Evolutionary conservation across 2,329 filamentous ascomycete genomes (phyloP).

Genomic region (Ceratocystis papillata): DNA sequence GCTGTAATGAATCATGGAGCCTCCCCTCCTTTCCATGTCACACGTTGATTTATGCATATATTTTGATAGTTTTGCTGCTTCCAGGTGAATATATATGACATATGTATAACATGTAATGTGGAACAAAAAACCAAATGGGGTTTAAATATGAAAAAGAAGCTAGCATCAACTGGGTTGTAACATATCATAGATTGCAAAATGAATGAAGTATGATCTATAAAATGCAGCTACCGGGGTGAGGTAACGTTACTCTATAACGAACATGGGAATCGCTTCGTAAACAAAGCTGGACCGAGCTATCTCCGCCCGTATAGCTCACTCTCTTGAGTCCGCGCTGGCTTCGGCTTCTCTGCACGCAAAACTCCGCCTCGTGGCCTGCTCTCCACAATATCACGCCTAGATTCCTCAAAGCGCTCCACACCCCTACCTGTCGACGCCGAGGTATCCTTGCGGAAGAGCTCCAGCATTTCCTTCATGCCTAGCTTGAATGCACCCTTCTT

Average conservation of each 20-base stretch:
- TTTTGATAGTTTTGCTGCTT: too few species aligned
- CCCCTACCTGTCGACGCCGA: constrained; percentile 22
- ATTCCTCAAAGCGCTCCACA: constrained; percentile 1
- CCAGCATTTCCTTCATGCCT: constrained; percentile 84
- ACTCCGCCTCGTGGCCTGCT: constrained; percentile 29
- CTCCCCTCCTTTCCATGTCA: not conserved
- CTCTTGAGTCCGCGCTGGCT: constrained; percentile 31
- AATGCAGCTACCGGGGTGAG: too few species aligned
- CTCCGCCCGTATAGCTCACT: constrained; percentile 35
- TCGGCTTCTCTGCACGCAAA: constrained; percentile 23
- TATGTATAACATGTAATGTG: too few species aligned
- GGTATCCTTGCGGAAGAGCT: constrained; percentile 58
- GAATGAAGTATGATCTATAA: too few species aligned
- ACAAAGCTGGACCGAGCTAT: constrained; percentile 30
- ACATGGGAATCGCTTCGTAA: too few species aligned
- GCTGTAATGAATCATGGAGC: constrained; percentile 4
- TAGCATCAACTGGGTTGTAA: too few species aligned
- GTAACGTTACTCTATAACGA: too few species aligned
- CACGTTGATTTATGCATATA: too few species aligned
- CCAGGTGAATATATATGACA: too few species aligned
- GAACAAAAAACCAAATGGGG: too few species aligned
- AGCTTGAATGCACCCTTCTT: constrained; percentile 69
- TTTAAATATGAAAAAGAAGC: too few species aligned
- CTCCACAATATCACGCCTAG: constrained; percentile 13
- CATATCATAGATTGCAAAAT: too few species aligned